Percentiles rank a stretch among this genome's conserved stretches.
Conservation (phyloP, 768 basidiomycete species). For the Psilocybe tampanensis region DNA sequence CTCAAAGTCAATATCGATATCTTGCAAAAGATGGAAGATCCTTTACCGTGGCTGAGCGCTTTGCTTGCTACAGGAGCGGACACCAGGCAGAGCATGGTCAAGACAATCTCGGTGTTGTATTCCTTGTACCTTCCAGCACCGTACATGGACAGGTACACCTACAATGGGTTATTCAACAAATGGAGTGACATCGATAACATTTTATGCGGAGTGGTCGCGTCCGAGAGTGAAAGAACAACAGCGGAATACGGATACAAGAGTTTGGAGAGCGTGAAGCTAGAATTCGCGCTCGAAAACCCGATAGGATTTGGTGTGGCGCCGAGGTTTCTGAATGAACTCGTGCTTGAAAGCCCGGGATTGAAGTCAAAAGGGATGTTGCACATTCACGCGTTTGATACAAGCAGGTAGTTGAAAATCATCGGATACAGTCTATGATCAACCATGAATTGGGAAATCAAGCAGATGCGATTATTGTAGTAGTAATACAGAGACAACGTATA, state of each 20-base stretch:
- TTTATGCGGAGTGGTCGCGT: constrained; percentile 16
- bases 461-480: background rate
- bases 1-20: constrained; percentile 29
- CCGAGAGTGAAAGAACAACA: background rate
- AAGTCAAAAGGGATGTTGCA: constrained; percentile 19
- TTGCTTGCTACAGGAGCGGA: constrained; percentile 24
- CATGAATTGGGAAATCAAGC: background rate
- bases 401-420: constrained; percentile 12
- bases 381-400: constrained; percentile 30
- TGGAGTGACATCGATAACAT: constrained; percentile 29
- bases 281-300: constrained; percentile 32
- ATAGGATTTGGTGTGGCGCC: constrained; percentile 31
- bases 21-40: constrained; percentile 29
- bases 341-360: constrained; percentile 28
- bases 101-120: constrained; percentile 24
- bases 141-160: constrained; percentile 30
- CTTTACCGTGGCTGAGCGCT: constrained; percentile 28
- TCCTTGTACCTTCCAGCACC: constrained; percentile 30
- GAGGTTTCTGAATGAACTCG: constrained; percentile 30
- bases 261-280: constrained; percentile 25
- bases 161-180: constrained; percentile 25
- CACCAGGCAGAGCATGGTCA: constrained; percentile 17
- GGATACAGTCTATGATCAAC: background rate
- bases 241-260: constrained; percentile 17
- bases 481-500: background rate